Base-by-base conservation (phyloP, 2,329 filamentous ascomycete species). In the Pseudophaeomoniella oleicola region DNA sequence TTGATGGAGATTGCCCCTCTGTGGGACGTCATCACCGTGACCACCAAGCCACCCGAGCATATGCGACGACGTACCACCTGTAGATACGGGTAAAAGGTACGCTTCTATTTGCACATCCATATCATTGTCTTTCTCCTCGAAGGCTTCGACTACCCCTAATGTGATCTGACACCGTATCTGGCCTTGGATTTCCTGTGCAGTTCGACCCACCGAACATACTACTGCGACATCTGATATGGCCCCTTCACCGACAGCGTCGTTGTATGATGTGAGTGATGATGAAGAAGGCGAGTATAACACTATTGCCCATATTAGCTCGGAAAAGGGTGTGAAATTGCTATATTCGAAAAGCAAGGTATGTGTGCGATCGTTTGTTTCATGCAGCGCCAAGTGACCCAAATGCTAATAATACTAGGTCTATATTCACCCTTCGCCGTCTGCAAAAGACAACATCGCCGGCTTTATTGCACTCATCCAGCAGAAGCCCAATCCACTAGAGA, bases 261-360 rank as follows among this genome's bases (percentile, higher is more conserved):
- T 88, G 66, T 94, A 94, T 66, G 88, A 88, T 52, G 69, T 96
- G 69, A 94, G 84, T 58, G 92, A 98, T 64, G 86, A 94, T 52
- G 87, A 94, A 44, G 90, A 96, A 60, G 82, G 81, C 47, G 90
- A 83, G 32, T 98, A 98, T 63, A 83, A 92, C 56, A 96, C 86
- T 13, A 85, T 98, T 51, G 81, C 84, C 3, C 83, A 92, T 52
- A 73, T 75, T 3, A 74, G 72, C 46, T 76, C 75, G 2, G 81
- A 82, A 1, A 75, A 75, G 45, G 90, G 88, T 2, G 90, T 98
- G 32, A 98, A 96, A 62, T 67, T 98, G 19, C 67, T 98, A 11
- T 94, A 81, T 51, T 88, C 86, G 14, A 98, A 98, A 64, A 94
- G 86, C 78, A 98, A 96, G 71, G 82, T 83, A 50, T 33, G 65